A percentile compares a stretch with the other conserved stretches of the same genome.
phyloP scores from a whole-genome alignment of 108 stramenopile genomes.

The Nannochloropsis gaditana region DNA sequence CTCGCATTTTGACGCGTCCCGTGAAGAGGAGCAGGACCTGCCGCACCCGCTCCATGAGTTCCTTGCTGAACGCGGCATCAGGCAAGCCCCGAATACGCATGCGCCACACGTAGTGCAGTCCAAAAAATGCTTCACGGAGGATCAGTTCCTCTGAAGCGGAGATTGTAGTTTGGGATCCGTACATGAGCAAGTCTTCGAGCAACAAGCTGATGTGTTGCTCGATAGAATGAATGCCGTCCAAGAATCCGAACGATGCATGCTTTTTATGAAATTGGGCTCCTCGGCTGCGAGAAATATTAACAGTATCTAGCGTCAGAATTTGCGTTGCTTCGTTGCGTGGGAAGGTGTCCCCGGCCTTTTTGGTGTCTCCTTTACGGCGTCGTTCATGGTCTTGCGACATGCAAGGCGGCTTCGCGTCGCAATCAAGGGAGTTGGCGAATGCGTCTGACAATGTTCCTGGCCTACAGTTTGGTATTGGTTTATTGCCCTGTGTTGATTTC shows the following conservation, averaged over 20 bases:
- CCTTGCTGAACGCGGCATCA: not conserved
- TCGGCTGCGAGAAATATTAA: not conserved
- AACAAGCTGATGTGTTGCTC: constrained; percentile 2
- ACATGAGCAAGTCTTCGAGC: not conserved
- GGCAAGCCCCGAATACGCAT: not conserved
- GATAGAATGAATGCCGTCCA: not conserved
- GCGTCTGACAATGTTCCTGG: no score
- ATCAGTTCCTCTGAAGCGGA: not conserved
- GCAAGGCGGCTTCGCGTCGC: no score
- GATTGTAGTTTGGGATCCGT: not conserved
- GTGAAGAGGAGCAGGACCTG: constrained; percentile 9
- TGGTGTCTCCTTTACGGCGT: no score
- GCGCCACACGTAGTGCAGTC: not conserved
- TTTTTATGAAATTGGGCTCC: not conserved
- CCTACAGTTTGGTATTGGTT: no score
- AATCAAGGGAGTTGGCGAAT: no score
- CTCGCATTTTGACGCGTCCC: not conserved
- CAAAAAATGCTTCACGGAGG: not conserved
- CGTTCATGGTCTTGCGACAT: no score
- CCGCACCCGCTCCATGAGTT: not conserved
- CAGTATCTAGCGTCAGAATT: not conserved
- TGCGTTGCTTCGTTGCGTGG: no score
- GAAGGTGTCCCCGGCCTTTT: no score
- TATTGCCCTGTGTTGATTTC: no score
- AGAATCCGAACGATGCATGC: not conserved